These are phyloP conservation scores for Penicillium olsonii DNA, from an alignment of 2,329 filamentous ascomycete genomes.

Conservation along the genomic window DNA sequence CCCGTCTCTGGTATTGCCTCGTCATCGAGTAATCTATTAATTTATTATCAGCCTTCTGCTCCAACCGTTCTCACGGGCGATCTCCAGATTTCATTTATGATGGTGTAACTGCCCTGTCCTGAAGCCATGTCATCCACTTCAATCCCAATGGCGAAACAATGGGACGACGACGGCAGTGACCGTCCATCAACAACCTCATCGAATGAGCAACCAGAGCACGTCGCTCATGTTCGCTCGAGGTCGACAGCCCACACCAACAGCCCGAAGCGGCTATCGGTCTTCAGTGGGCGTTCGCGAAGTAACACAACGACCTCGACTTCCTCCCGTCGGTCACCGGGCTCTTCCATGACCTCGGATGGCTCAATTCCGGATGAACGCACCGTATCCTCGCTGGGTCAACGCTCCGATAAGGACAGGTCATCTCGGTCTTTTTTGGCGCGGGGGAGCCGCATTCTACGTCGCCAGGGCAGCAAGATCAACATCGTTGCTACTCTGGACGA, in stretches of 20 bases:
- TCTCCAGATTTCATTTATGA: constrained; percentile 13
- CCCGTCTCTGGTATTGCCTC: constrained; percentile 4
- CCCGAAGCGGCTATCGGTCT: constrained; percentile 44
- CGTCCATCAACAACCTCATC: constrained; percentile 35
- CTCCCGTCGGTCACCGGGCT: constrained; percentile 47
- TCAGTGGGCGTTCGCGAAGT: constrained; percentile 42
- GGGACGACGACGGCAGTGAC: constrained; percentile 31
- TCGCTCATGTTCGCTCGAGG: constrained; percentile 36
- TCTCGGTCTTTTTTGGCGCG: constrained; percentile 45
- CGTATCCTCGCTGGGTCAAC: constrained; percentile 27
- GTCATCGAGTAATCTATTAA: constrained; percentile 12
- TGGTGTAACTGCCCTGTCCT: constrained; percentile 8
- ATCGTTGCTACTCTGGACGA: constrained; percentile 44
- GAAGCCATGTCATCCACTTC: constrained; percentile 10
- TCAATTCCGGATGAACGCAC: constrained; percentile 36
- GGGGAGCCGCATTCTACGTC: constrained; percentile 49
- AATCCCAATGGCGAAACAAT: constrained; percentile 7
- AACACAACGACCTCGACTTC: constrained; percentile 56
- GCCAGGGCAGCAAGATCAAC: constrained; percentile 50
- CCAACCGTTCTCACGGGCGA: constrained; percentile 12
- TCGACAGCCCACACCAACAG: constrained; percentile 39
- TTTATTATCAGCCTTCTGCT: constrained; percentile 10
- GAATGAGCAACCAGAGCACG: constrained; percentile 36
- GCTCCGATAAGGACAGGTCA: constrained; percentile 38
- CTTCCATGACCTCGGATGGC: constrained; percentile 43